Evolutionary conservation across 306 rosid genomes (phyloP), one percentile per base, ranked within the genome.

Genomic region (Rosa persica): DNA sequence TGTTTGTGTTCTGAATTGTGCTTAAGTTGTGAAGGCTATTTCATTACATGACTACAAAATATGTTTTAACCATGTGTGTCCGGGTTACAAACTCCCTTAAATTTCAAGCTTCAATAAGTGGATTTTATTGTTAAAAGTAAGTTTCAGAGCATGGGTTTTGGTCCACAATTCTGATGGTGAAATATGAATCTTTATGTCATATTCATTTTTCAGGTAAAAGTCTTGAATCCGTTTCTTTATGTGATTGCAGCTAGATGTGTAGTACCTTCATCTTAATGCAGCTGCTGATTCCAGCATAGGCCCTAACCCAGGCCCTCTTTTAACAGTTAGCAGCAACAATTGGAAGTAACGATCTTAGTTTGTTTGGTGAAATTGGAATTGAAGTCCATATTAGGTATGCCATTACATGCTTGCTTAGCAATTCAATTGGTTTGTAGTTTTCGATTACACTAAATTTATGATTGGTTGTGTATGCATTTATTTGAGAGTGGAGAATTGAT

Each of bases 341-440:
- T 75, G 98, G 98, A 39, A 88, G 93, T 79, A 90, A 86, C 81
- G 96, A 92, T 79, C 74, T 90, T 71, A 88, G 90, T 82, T 73
- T 89, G 86, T 97, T 97, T 43, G 98, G 86, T 70, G 97, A 94
- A 87, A 87, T 90, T 82, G 94, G 96, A 83, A 92, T 94, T 87
- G 92, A 90, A 30, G 34, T 30, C 34, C 34, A 30, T 30, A 30
- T 30, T 30, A 30, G 34, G 34, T 30, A 30, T 30, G 34, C 34
- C 34, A 30, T 30, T 30, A 30, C 34, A 30, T 30, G 34, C 34
- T 30, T 30, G 34, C 1, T 30, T 2, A 30, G 34, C 34, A 3
- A 30, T 30, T 30, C 34, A 2, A 30, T 30, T 30, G 34, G 34
- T 30, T 30, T 30, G 34, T 30, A 30, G 34, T 30, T 30, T 30